phyloP scores from a whole-genome alignment of 164 flowering plant species.

The Vitis rupestris region DNA sequence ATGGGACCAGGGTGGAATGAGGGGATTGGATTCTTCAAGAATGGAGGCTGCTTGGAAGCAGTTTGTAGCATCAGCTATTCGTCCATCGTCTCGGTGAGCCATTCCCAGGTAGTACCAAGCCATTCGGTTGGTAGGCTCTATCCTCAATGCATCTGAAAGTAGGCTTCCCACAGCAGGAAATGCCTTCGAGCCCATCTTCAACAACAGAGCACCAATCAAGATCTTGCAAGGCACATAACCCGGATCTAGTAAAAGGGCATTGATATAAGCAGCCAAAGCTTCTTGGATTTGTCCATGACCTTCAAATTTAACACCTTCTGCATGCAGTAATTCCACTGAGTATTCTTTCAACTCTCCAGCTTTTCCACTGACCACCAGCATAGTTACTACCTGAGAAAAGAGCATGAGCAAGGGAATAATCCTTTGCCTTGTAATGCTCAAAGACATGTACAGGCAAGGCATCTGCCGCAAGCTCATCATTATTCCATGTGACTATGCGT shows the following conservation, averaged over 20 bases:
- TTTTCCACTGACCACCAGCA: conserved; percentile 92
- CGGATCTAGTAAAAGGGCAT: conserved; percentile 58
- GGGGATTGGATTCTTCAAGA: conserved; percentile 92
- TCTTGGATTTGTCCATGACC: conserved; percentile 49
- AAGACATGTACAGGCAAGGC: conserved; percentile 34
- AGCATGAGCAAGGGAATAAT: conserved; percentile 35
- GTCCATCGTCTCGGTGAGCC: conserved; percentile 75
- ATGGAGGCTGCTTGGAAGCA: conserved; percentile 95
- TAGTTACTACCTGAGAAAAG: conserved; percentile 99
- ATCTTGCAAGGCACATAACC: conserved; percentile 68
- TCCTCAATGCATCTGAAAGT: conserved; percentile 83
- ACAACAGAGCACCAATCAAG: conserved; percentile 52
- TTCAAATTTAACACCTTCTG: conserved; percentile 73
- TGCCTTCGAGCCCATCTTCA: conserved; percentile 48
- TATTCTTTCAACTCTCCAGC: conserved; percentile 59
- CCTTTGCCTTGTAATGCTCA: too few relatives aligned
- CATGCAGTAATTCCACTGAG: conserved; percentile 59
- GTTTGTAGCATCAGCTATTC: conserved; percentile 79
- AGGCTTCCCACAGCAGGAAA: conserved; percentile 78
- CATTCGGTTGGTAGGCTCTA: conserved; percentile 79
- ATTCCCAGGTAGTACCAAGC: conserved; percentile 90
- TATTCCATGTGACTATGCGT: conserved; percentile 86
- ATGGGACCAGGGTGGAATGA: too few relatives aligned
- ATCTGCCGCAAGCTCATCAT: conserved; percentile 95
- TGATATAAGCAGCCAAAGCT: conserved; percentile 51